Percentiles rank a stretch among this genome's conserved stretches.
phyloP scores from a whole-genome alignment of 495 filamentous ascomycete genomes.

The Tuber calosporum region DNA sequence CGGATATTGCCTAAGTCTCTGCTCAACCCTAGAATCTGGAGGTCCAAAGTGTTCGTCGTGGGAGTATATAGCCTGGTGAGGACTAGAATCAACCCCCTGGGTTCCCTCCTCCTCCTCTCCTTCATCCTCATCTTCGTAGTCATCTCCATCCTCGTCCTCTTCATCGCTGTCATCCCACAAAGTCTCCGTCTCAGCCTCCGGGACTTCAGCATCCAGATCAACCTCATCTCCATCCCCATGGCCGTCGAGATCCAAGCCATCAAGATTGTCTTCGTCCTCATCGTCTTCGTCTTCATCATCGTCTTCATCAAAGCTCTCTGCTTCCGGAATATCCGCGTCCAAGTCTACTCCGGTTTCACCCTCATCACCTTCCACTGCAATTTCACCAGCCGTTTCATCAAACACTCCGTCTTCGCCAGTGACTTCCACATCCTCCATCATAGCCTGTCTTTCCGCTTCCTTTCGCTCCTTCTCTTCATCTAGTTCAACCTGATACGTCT shows the following conservation, averaged over 20 bases:
- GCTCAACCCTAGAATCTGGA: conserved; percentile 30
- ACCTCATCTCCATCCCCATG: conserved; percentile 25
- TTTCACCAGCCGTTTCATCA: conserved; percentile 39
- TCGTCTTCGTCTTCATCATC: conserved; percentile 37
- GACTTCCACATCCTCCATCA: conserved; percentile 56
- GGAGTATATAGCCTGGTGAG: conserved; percentile 40
- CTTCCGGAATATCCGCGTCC: conserved; percentile 39
- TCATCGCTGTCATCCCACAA: conserved; percentile 45
- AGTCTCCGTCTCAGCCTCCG: conserved; percentile 32
- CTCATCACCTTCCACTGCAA: conserved; percentile 24
- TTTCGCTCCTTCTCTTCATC: conserved; percentile 74
- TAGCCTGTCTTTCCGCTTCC: conserved; percentile 60
- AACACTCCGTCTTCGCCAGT: conserved; percentile 44
- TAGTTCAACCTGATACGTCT: conserved; percentile 73
- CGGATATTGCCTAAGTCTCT: conserved; percentile 20
- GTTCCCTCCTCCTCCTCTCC: conserved; percentile 43
- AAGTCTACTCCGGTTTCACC: conserved; percentile 33
- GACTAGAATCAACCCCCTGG: conserved; percentile 42
- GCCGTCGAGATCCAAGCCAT: conserved; percentile 31
- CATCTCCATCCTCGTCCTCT: conserved; percentile 40
- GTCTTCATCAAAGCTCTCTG: conserved; percentile 37
- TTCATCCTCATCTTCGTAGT: conserved; percentile 45
- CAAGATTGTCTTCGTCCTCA: conserved; percentile 34
- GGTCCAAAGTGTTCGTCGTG: conserved; percentile 39
- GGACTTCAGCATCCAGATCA: conserved; percentile 28